phyloP scores from a whole-genome alignment of 495 filamentous ascomycete species.

The Penicillium egyptiacum region DNA sequence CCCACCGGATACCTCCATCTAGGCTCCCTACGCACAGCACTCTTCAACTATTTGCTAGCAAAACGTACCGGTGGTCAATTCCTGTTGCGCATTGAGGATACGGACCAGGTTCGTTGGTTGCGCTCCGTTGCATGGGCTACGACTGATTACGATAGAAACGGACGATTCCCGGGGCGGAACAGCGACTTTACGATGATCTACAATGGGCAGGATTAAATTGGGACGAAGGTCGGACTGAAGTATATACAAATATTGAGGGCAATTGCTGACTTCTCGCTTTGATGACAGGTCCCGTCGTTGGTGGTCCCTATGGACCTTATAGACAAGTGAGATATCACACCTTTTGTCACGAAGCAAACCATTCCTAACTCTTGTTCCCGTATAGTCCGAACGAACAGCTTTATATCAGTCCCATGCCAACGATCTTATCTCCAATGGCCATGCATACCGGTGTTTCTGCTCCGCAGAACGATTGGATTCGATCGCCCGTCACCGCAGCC shows the following conservation, averaged over 20 bases:
- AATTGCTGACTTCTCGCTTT: slow-evolving; percentile 8
- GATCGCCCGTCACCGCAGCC: slow-evolving; percentile 58
- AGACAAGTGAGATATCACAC: slow-evolving; percentile 60
- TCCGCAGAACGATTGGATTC: slow-evolving; percentile 65
- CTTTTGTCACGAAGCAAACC: neutral
- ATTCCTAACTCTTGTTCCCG: slow-evolving; percentile 8
- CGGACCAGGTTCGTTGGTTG: slow-evolving; percentile 68
- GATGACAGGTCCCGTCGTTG: slow-evolving; percentile 67
- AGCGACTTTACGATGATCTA: slow-evolving; percentile 72
- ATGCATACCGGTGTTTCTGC: slow-evolving; percentile 95
- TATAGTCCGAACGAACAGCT: slow-evolving; percentile 73
- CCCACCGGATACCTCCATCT: slow-evolving; percentile 93
- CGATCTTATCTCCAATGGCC: slow-evolving; percentile 64
- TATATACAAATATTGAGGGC: neutral
- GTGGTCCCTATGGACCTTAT: slow-evolving; percentile 82
- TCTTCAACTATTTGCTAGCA: slow-evolving; percentile 90
- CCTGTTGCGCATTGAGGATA: slow-evolving; percentile 89
- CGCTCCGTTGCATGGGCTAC: neutral
- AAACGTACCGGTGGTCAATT: slow-evolving; percentile 91
- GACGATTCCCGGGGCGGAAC: slow-evolving; percentile 74
- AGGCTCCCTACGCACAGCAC: slow-evolving; percentile 83
- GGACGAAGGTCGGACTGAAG: slow-evolving; percentile 71
- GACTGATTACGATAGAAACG: slow-evolving; percentile 61
- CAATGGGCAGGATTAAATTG: slow-evolving; percentile 87
- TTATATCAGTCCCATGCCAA: slow-evolving; percentile 74